Base-by-base conservation (phyloP, 2,329 filamentous ascomycete species). In the Xylaria sp. region DNA sequence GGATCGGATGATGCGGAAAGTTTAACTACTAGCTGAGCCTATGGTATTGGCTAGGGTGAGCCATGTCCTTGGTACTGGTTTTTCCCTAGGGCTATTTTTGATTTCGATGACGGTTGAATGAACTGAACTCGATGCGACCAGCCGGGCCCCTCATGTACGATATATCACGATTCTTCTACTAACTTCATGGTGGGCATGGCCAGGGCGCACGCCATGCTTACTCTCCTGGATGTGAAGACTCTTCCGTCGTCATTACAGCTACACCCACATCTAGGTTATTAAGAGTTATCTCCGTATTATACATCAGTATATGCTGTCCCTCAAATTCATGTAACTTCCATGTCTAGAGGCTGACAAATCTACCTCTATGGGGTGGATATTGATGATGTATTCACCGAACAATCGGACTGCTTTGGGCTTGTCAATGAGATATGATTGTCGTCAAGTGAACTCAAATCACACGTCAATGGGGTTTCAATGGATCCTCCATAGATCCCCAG, bases 361-460 rank as follows among this genome's bases (percentile, higher is more conserved):
- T 54, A 63, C 52, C 37, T 46, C 55, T 18, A 12, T 9, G 18
- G 7, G 15, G 51, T 58, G 59, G 59, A 55, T 64, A 62, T 61
- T 54, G 50, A 71, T 69, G 69, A 69, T 69, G 66, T 65, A 69
- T 65, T 59, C 51, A n/a, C 28, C 13, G 18, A 54, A 57, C 25
- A 20, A 39, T 10, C 6, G 4, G 23, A 37, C 23, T 44, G 39
- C 10, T 55, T 34, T 13, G 6, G 15, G 23, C 28, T 7, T 55
- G 5, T 2, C n/a, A 39, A 68, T 72, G 70, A 72, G 63, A 63
- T 70, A 68, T 50, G 18, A 54, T 23, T 72, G 65, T 69, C 68
- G 68, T 72, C 70, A 72, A 66, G 46, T 9, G 59, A 65, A 71
- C 69, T 71, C 56, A 69, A 66, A 64, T 61, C 18, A 9, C 37